A percentile compares a stretch with the other conserved stretches of the same genome.
phyloP scores from a whole-genome alignment of 169 alveolate genomes.

The Plasmodium cynomolgi region DNA sequence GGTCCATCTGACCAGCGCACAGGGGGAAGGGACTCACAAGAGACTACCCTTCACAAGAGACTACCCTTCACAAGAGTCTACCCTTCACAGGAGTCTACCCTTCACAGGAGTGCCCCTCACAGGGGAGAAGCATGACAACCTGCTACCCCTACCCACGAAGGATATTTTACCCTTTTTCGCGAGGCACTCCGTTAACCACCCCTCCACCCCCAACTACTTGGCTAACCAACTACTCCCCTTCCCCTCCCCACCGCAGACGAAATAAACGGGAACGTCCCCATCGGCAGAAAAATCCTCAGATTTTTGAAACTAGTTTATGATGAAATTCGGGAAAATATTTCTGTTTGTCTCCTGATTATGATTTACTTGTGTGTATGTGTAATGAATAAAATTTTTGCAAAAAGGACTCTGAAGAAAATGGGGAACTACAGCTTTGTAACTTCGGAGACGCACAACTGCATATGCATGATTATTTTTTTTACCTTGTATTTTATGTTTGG shows the following conservation, averaged over 20 bases:
- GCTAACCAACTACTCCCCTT: not conserved
- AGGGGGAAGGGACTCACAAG: not conserved
- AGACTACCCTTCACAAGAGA: too few relatives aligned
- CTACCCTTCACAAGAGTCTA: too few relatives aligned
- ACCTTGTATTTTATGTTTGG: not conserved
- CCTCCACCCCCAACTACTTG: not conserved
- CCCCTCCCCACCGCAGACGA: not conserved
- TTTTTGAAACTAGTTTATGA: not conserved
- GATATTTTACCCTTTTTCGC: not conserved
- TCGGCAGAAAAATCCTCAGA: not conserved
- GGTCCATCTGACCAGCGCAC: not conserved
- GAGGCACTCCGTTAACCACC: not conserved
- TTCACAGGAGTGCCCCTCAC: too few relatives aligned
- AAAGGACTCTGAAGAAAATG: slow-evolving; percentile 44
- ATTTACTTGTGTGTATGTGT: slow-evolving; percentile 46
- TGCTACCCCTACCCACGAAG: not conserved
- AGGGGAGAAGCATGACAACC: not conserved
- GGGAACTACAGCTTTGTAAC: slow-evolving; percentile 67
- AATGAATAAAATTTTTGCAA: slow-evolving; percentile 51
- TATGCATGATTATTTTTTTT: slow-evolving; percentile 23
- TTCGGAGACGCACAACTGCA: slow-evolving; percentile 32
- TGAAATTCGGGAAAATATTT: slow-evolving; percentile 13
- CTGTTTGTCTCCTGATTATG: not conserved
- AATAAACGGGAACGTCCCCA: not conserved
- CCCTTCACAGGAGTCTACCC: too few relatives aligned